Conservation (phyloP, 495 filamentous ascomycete species). For the Lichenothelia convexa region DNA sequence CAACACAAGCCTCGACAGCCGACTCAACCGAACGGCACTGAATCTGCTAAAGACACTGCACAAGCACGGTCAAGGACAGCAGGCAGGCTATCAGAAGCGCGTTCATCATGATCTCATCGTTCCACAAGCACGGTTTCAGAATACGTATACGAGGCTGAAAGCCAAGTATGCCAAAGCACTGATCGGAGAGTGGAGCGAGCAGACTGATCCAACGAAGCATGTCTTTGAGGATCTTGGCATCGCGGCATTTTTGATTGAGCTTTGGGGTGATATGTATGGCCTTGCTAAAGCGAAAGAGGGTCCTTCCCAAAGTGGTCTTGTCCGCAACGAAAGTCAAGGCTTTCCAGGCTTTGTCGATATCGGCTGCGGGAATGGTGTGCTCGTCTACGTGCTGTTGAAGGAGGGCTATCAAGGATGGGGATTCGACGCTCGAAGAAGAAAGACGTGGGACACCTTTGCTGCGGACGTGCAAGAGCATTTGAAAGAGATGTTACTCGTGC, state of each 20-base stretch:
- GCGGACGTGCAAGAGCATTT: constrained; percentile 34
- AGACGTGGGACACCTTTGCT: constrained; percentile 63
- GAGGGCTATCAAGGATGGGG: constrained; percentile 82
- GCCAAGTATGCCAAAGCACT: constrained; percentile 49
- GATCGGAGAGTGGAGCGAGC: constrained; percentile 57
- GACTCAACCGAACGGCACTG: constrained; percentile 51
- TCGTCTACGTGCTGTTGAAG: constrained; percentile 65
- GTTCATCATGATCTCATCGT: constrained; percentile 62
- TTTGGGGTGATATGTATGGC: constrained; percentile 76
- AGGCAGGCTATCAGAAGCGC: constrained; percentile 47
- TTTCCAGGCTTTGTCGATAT: constrained; percentile 93
- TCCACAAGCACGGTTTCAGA: constrained; percentile 52
- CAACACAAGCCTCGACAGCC: constrained; percentile 19
- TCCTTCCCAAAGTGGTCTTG: too few relatives aligned
- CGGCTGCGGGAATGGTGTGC: constrained; percentile 83
- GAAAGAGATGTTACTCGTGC: constrained; percentile 57
- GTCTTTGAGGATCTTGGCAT: constrained; percentile 91
- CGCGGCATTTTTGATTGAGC: constrained; percentile 79
- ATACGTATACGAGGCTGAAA: constrained; percentile 71
- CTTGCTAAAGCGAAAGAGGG: constrained; percentile 7
- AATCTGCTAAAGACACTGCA: constrained; percentile 52
- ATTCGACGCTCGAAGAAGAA: constrained; percentile 69
- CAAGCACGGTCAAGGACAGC: constrained; percentile 52
- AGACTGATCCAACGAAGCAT: constrained; percentile 75
- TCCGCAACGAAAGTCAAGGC: too few relatives aligned